Evolutionary conservation across 2,329 filamentous ascomycete genomes (phyloP), one percentile per base, ranked within the genome.

Genomic region (Paraphaeosphaeria sporulosa): DNA sequence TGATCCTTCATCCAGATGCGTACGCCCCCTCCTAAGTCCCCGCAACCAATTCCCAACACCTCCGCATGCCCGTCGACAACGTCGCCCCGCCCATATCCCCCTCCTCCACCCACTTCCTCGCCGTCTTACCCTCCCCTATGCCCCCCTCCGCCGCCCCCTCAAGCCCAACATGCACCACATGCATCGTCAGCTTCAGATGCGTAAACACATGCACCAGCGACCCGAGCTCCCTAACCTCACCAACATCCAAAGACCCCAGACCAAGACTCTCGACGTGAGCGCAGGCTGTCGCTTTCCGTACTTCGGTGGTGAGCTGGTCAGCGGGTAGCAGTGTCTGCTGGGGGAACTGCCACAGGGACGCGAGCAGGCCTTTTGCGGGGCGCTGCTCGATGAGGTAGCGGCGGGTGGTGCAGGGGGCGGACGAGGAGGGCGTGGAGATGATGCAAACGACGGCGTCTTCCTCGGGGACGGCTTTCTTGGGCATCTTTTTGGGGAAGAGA

Each of bases 31-130:
- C 30, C 30, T 32, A 32, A 2, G 30, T 32, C 30, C 2, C 30
- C 7, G 30, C 30, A 9, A 21, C 17, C 13, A 25, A 6, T 4
- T 66, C 64, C 76, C 76, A 78, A 61, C 76, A 78, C 47, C 66
- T 69, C 32, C 71, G 71, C 75, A 78, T 78, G 23, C 76, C 76
- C 2, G 75, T 77, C 23, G 74, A 76, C 27, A 78, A 62, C 30
- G 74, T 77, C 57, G 74, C 70, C 5, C 61, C 36, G n/a, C 71
- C 70, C 70, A 78, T 72, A 17, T 64, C 48, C 30, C 65, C 65
- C 60, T 64, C 66, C 40, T 63, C 61, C 8, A 76, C 70, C 75
- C 74, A 78, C 65, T 71, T 76, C 27, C 71, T 64, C 15, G 60
- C 58, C n/a, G 67, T 64, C 46, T 9, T 17, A 15, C 8, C 48